Evolutionary conservation across 2,329 filamentous ascomycete genomes (phyloP).

Genomic region (Plenodomus lindquistii): DNA sequence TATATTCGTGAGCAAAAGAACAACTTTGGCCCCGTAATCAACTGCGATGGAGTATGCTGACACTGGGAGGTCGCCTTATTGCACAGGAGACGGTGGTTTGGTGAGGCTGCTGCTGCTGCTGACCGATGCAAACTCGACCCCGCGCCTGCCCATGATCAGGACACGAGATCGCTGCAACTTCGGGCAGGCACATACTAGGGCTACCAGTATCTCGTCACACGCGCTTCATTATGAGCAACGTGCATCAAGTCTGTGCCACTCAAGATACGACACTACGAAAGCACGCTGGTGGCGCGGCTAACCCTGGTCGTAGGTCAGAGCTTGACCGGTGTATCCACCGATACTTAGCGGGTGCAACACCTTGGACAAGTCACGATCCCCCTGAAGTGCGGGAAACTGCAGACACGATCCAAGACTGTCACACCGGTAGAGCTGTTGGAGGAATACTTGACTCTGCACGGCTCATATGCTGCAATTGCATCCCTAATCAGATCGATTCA

Average conservation of each 20-base stretch:
- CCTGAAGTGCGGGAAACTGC: not conserved
- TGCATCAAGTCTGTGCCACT: not conserved
- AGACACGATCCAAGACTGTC: not conserved
- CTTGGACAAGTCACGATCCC: not conserved
- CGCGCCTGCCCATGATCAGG: not conserved
- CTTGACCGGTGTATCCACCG: not conserved
- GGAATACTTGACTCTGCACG: not conserved
- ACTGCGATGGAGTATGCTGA: not conserved
- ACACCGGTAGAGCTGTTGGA: not conserved
- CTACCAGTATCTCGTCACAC: not conserved
- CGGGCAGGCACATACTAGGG: not conserved
- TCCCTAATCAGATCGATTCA: not conserved
- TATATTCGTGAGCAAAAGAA: not conserved
- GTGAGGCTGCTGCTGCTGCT: not conserved
- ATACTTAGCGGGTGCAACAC: not conserved
- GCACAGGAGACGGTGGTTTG: not conserved
- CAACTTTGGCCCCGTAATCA: not conserved
- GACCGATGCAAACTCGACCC: not conserved
- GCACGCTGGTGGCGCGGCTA: not conserved
- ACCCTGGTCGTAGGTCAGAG: not conserved
- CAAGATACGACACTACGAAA: not conserved
- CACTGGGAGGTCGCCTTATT: not conserved
- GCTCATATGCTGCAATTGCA: not conserved
- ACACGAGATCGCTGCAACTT: not conserved
- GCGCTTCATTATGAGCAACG: not conserved